phyloP scores from a whole-genome alignment of 805 yeast genomes.

The Candida coquimbonensis region DNA sequence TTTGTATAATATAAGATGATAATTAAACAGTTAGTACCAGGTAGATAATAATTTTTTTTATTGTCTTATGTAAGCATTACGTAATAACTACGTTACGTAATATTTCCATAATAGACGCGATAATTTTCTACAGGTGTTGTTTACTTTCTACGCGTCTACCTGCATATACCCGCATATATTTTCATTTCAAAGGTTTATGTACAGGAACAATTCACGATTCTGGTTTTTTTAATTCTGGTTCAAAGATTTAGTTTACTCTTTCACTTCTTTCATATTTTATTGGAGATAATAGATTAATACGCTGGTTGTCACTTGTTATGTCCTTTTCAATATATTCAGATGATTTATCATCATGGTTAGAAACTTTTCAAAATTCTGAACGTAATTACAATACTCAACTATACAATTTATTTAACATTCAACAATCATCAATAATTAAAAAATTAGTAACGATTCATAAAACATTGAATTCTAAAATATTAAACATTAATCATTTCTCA shows the following conservation, averaged over 20 bases:
- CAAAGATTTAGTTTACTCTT: too few relatives aligned
- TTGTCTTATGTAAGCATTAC: neutral
- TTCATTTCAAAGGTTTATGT: too few relatives aligned
- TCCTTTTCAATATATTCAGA: conserved; percentile 4
- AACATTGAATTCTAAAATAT: conserved; percentile 2
- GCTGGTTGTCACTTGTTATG: neutral
- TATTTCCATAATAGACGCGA: too few relatives aligned
- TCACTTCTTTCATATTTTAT: too few relatives aligned
- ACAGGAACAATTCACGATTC: too few relatives aligned
- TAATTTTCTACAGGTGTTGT: too few relatives aligned
- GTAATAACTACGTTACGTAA: neutral
- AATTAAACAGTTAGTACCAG: too few relatives aligned
- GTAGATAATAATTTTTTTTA: too few relatives aligned
- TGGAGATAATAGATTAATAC: too few relatives aligned
- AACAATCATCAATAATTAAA: neutral
- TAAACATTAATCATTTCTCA: neutral
- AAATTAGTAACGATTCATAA: conserved; percentile 4
- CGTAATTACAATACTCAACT: conserved; percentile 1
- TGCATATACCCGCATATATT: too few relatives aligned
- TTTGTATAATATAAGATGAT: neutral
- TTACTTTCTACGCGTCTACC: too few relatives aligned
- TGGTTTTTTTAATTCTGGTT: too few relatives aligned
- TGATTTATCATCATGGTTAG: conserved; percentile 1
- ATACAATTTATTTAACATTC: conserved; percentile 1
- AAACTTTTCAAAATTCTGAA: neutral